Evolutionary conservation across 208 protist genomes (phyloP), one percentile per base, ranked within the genome.

Genomic region (Leishmania lainsoni): DNA sequence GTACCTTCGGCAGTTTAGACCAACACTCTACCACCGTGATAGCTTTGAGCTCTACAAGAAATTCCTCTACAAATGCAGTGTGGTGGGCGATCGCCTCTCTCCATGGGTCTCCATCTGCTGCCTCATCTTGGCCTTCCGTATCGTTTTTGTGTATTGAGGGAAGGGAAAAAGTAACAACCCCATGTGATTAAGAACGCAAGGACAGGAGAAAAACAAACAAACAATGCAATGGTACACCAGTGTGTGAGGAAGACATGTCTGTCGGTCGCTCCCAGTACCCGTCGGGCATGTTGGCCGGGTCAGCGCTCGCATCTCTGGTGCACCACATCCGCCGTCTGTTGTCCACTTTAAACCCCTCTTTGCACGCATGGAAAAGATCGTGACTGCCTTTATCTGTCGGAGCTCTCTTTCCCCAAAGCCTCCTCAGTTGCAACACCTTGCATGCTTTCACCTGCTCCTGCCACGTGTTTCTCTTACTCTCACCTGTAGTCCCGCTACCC

Each of bases 31-130:
- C 80, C 93, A 97, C 78, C 94, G 95, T 61, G 95, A 98, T 68
- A 94, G 91, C 78, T 61, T 70, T 22, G 88, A 97, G 71, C 76
- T 98, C 45, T 91, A 97, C 88, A 94, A 94, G 78, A 94, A 95
- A 75, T 97, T 96, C 68, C 79, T 98, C 2, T 98, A 98, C 91
- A 98, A 98, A 75, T 97, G 93, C 75, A 96, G 92, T 79, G 94
- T 98, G 20, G 86, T 98, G 20, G 96, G 96, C 16, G 96, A 98
- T 79, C 92, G 96, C 5, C 91, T 98, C 22, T 97, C 93, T 8
- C 89, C 90, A 16, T 93, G 89, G 87, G 94, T 98, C 42, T 87
- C 94, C 3, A 48, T 96, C 45, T 85, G 84, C 56, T 98, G 96
- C 77, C 66, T 98, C 65, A 51, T 96, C 14, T 81, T 98, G 68